Base-by-base conservation (phyloP, 441 rosid genomes). In the Populus hybrid region DNA sequence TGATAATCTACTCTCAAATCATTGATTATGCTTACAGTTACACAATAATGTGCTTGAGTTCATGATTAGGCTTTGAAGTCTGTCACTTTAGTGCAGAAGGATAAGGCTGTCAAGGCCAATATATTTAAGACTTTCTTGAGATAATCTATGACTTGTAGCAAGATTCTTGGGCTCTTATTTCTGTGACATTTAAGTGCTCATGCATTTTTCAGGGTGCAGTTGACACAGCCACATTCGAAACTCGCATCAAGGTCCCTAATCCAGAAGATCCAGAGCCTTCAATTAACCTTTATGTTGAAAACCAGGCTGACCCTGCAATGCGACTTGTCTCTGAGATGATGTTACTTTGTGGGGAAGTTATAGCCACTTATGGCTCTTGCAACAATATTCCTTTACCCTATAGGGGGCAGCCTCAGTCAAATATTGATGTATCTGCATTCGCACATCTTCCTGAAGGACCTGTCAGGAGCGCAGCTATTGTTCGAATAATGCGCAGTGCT, bases 401-500 rank as follows among this genome's bases (percentile, higher is more conserved):
- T 83, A 87, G 99, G 88, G 99, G 99, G 83, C 99, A 95, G 82
- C 98, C 98, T 12, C 99, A 94, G 76, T 89, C 94, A 38, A 86
- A 92, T 79, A 88, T 94, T 18, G 97, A 95, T 80, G 81, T 85
- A 46, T 92, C 98, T 80, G 88, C 90, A 82, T 94, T 92, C 84
- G 80, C 89, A 42, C 95, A 95, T 88, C 97, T 94, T 85, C 97
- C 98, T 63, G 97, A 94, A 87, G 99, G 99, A 81, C 97, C 99
- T 38, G 94, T 94, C 73, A 88, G 98, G 76, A 91, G 92, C 46
- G 75, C 91, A 53, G 89, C 98, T 67, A 78, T 95, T 75, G 90
- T 95, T 76, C 93, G 75, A 80, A 82, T 86, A 84, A 87, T 95
- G 93, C 98, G 97, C 61, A 97, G 93, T 78, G 97, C 98, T 80